phyloP scores from a whole-genome alignment of 2,329 filamentous ascomycete species.

The Fusarium foetens region DNA sequence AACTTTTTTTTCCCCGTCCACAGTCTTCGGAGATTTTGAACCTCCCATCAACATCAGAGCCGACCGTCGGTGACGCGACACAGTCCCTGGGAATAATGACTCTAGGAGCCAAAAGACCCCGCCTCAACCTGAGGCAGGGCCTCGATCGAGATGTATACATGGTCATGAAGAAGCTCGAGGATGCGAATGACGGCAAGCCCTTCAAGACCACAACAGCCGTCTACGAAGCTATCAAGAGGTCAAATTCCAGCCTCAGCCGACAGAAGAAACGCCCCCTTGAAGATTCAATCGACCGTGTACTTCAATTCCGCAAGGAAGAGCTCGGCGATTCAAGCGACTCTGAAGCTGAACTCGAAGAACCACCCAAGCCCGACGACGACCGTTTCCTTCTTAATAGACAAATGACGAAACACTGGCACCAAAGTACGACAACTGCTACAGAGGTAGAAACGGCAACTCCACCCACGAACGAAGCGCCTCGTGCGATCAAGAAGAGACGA shows the following conservation, averaged over 20 bases:
- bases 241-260: constrained; percentile 87
- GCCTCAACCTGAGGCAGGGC: constrained; percentile 38
- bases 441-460: neutral
- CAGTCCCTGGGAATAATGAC: constrained; percentile 20
- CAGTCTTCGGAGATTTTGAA: neutral
- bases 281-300: constrained; percentile 84
- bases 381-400: constrained; percentile 56
- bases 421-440: constrained; percentile 21
- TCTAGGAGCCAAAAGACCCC: constrained; percentile 20
- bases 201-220: constrained; percentile 66
- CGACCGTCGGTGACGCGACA: neutral
- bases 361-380: constrained; percentile 47
- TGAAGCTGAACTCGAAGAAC: constrained; percentile 60
- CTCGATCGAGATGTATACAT: constrained; percentile 81
- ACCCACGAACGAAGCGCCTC: constrained; percentile 33
- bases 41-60: neutral
- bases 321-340: constrained; percentile 64
- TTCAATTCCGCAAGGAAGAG: constrained; percentile 77
- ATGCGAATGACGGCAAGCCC: constrained; percentile 65
- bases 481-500: constrained; percentile 49
- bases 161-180: constrained; percentile 79
- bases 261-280: constrained; percentile 84
- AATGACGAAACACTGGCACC: constrained; percentile 55
- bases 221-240: constrained; percentile 83
- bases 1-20: neutral